Percentiles rank a stretch among this genome's conserved stretches.
These are phyloP conservation scores for Hortaea werneckii DNA, from an alignment of 2,329 filamentous ascomycete species.

Conservation along the genomic window DNA sequence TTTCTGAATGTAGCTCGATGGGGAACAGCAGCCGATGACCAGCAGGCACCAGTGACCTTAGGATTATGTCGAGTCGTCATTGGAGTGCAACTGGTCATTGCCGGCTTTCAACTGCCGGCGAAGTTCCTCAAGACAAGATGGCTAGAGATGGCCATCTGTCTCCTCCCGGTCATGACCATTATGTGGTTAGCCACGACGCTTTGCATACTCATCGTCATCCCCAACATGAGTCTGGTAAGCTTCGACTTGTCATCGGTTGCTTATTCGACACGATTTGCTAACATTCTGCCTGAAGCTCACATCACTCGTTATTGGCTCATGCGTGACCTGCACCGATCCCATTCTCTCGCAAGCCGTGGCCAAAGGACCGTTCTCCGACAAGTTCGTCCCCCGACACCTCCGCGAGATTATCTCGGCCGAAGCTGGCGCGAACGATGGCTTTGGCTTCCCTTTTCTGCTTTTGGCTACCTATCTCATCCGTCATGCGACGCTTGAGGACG, in stretches of 20 bases:
- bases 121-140: slow-evolving; percentile 68
- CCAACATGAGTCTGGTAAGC: slow-evolving; percentile 40
- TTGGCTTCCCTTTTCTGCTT: slow-evolving; percentile 78
- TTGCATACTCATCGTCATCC: slow-evolving; percentile 62
- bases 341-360: slow-evolving; percentile 77
- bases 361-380: slow-evolving; percentile 80
- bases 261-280: too few relatives aligned
- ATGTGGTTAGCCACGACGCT: slow-evolving; percentile 77
- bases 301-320: slow-evolving; percentile 66
- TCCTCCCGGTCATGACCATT: slow-evolving; percentile 68
- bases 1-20: slow-evolving; percentile 63
- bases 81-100: slow-evolving; percentile 75
- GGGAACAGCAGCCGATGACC: slow-evolving; percentile 44
- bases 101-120: slow-evolving; percentile 73
- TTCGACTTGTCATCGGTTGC: too few relatives aligned
- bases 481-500: slow-evolving; percentile 50
- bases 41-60: slow-evolving; percentile 62
- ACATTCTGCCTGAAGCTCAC: slow-evolving; percentile 47
- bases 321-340: slow-evolving; percentile 78
- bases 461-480: slow-evolving; percentile 72
- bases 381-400: slow-evolving; percentile 68
- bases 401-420: slow-evolving; percentile 56
- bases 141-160: slow-evolving; percentile 59
- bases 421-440: slow-evolving; percentile 74
- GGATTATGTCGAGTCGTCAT: slow-evolving; percentile 76